Evolutionary conservation across 768 basidiomycete species (phyloP), one percentile per base, ranked within the genome.

Genomic region (Russula compacta): DNA sequence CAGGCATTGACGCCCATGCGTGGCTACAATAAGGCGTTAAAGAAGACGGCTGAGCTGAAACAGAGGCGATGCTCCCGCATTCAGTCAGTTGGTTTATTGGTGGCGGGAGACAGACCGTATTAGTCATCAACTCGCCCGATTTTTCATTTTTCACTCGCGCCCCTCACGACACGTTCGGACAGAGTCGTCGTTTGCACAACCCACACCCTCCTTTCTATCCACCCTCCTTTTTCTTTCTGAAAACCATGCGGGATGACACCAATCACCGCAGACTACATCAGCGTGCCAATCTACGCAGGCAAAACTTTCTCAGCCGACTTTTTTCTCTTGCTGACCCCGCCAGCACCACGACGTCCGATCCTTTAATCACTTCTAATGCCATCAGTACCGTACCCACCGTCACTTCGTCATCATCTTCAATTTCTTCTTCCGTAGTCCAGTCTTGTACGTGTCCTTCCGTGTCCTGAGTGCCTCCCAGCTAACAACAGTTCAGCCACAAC

Each of bases 1-100:
- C 1, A 24, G 1, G 24, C 5, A 33, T 63, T 63, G 53, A 55
- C 62, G 62, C 62, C 53, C 42, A 49, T 29, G 11, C 40, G 50
- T 9, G 19, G 49, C 4, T 7, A 19, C 12, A 32, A 51, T 15
- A 39, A 43, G 48, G 32, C 11, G 11, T 12, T 24, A 19, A 17
- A 17, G 6, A 5, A 32, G 24, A 32, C 21, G 6, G n/a, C n/a
- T n/a, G 44, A 12, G 24, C 3, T 29, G 24, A 29, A 29, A 29
- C 24, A 29, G 24, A 29, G 24, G 24, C 24, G 24, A 3, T 29
- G 24, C 24, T 29, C 24, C 24, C 24, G 24, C 24, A 29, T 29
- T 29, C 24, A 29, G 24, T 29, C 24, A 29, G 2, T 29, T 29
- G 24, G 24, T 29, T 29, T 29, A 29, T n/a, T n/a, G n/a, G n/a